Conservation (phyloP, 176 grass and related monocot species). For the Cenchrus purpureus region DNA sequence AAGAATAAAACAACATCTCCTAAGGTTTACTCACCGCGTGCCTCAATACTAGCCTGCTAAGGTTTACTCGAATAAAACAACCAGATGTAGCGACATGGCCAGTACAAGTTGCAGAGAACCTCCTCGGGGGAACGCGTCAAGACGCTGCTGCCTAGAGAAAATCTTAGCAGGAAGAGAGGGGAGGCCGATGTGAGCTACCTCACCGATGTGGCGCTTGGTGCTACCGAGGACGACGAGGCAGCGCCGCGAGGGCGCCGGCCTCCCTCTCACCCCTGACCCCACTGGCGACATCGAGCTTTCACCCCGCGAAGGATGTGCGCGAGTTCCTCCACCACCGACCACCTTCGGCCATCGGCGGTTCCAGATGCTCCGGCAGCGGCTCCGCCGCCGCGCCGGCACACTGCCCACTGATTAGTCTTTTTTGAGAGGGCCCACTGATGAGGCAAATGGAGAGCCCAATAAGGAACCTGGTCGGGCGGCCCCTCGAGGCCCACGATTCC, state of each 20-base stretch:
- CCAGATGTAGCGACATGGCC: neutral
- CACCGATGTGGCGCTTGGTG: slow-evolving; percentile 66
- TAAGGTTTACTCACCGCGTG: neutral
- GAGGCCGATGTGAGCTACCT: neutral
- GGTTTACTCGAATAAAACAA: neutral
- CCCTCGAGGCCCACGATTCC: neutral
- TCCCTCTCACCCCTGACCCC: slow-evolving; percentile 49
- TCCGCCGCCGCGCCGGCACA: slow-evolving; percentile 11
- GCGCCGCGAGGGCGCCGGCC: slow-evolving; percentile 53
- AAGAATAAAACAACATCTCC: neutral
- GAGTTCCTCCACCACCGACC: slow-evolving; percentile 37
- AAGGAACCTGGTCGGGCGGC: neutral
- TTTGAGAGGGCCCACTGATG: too few relatives aligned
- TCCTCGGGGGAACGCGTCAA: too few relatives aligned
- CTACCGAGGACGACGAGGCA: slow-evolving; percentile 54
- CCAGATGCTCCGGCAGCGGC: slow-evolving; percentile 44
- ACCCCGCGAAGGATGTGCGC: slow-evolving; percentile 38
- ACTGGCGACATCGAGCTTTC: slow-evolving; percentile 49
- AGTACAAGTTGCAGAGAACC: neutral
- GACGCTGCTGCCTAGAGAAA: neutral
- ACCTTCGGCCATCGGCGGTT: slow-evolving; percentile 18
- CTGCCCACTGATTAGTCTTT: too few relatives aligned
- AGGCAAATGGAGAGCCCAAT: neutral
- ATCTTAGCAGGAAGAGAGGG: neutral
- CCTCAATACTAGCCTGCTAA: neutral